Conservation (phyloP, 2,329 filamentous ascomycete genomes). For the Aureobasidium melanogenum region DNA sequence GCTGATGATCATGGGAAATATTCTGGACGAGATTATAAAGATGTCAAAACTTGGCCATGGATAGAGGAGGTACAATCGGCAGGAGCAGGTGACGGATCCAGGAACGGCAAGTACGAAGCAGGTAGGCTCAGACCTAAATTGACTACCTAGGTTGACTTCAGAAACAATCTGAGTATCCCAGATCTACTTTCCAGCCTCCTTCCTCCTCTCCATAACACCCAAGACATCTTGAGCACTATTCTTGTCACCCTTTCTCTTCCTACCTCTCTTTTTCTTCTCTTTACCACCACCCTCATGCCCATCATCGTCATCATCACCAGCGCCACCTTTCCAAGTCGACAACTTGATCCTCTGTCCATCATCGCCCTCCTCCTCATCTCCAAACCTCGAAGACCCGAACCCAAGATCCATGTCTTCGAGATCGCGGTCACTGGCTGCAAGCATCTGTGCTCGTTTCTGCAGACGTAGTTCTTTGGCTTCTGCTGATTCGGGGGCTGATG, state of each 20-base stretch:
- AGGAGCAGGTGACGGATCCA: not conserved
- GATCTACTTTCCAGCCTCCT: slow-evolving; percentile 21
- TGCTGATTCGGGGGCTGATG: slow-evolving; percentile 36
- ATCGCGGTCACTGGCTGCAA: slow-evolving; percentile 65
- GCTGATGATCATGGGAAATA: not conserved
- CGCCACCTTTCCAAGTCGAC: slow-evolving; percentile 51
- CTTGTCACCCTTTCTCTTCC: slow-evolving; percentile 65
- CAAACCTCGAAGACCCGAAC: slow-evolving; percentile 79
- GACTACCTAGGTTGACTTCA: too few relatives aligned
- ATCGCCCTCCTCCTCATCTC: slow-evolving; percentile 79
- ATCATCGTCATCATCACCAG: slow-evolving; percentile 38
- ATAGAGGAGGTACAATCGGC: not conserved
- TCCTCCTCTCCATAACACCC: slow-evolving; percentile 61
- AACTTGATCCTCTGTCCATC: slow-evolving; percentile 53
- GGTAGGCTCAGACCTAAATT: not conserved
- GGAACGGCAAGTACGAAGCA: not conserved
- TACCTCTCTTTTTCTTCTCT: slow-evolving; percentile 51
- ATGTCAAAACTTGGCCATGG: not conserved
- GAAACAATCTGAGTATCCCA: not conserved
- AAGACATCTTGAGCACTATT: slow-evolving; percentile 76
- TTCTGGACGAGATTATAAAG: not conserved
- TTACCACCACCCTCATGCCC: slow-evolving; percentile 28
- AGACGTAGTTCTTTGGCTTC: slow-evolving; percentile 54
- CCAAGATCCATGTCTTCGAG: slow-evolving; percentile 89
- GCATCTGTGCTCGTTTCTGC: slow-evolving; percentile 54